Evolutionary conservation across 2,329 filamentous ascomycete genomes (phyloP), one percentile per base, ranked within the genome.

Genomic region (Verticillium nubilum): DNA sequence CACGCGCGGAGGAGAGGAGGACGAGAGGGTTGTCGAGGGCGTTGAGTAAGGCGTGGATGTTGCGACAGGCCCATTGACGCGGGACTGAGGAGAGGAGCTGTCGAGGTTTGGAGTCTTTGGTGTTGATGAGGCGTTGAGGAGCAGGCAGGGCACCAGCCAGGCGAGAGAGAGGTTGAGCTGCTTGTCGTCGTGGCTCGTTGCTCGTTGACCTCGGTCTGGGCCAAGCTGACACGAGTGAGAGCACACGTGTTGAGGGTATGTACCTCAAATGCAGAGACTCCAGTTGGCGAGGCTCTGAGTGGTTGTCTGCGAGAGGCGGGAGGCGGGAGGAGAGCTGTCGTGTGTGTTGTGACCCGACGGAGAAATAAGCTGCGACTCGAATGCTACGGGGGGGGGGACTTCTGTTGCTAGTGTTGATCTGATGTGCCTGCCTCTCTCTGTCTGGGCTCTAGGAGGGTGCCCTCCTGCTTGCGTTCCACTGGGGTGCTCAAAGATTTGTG

Each of bases 191-290:
- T 54, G 47, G 33, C 52, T 61, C 19, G 42, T n/a, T 10, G 42
- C 57, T 63, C 54, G 58, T 63, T 61, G 61, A 61, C 61, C 62
- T 64, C 62, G 62, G 62, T 61, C 59, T 63, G 58, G 57, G 42
- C 17, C 35, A 25, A 56, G 31, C 25, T 35, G 33, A 56, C 54
- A 37, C 54, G 54, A 47, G 54, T 7, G 54, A 31, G 13, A n/a
- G 54, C 33, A 47, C 42, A 47, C 42, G 42, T 47, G 42, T 47
- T 31, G 29, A 4, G 23, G n/a, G 37, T 47, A 23, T 47, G 42
- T 47, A 47, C 42, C 42, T 23, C 42, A 47, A 9, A 23, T 3
- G 42, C n/a, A 47, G 19, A 23, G 19, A 12, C 29, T 10, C 4
- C n/a, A 13, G 17, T 42, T 42, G 37, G 42, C 42, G 42, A 47